Evolutionary conservation across 2,329 filamentous ascomycete species (phyloP).

Genomic region (Fusarium cyanostomum): DNA sequence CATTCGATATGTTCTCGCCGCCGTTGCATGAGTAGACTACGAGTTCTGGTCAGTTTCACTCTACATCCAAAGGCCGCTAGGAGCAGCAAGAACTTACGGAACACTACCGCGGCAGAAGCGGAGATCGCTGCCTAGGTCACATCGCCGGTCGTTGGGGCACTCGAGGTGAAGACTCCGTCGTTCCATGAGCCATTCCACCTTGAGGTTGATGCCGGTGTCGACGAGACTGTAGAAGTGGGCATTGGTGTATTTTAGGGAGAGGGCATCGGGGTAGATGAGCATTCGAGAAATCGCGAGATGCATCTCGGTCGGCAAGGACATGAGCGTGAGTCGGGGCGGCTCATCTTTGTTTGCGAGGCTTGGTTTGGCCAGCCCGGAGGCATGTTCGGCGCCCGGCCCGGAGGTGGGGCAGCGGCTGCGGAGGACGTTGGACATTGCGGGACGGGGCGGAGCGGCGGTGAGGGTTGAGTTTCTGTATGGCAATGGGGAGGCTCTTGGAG

Average conservation of each 20-base stretch:
- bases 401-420: constrained; percentile 36
- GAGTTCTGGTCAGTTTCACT: neutral
- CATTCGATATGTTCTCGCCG: constrained; percentile 69
- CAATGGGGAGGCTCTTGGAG: neutral
- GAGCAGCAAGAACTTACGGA: constrained; percentile 53
- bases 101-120: constrained; percentile 69
- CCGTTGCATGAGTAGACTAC: constrained; percentile 66
- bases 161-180: constrained; percentile 70
- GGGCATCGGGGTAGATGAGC: constrained; percentile 75
- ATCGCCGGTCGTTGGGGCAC: constrained; percentile 67
- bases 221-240: constrained; percentile 71
- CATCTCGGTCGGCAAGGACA: constrained; percentile 71
- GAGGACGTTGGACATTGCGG: constrained; percentile 35
- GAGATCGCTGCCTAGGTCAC: constrained; percentile 67
- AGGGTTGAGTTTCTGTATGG: neutral
- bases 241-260: constrained; percentile 74
- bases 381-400: constrained; percentile 23
- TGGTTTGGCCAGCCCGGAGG: constrained; percentile 11
- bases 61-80: too few species aligned
- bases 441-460: constrained; percentile 5
- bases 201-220: constrained; percentile 71
- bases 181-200: constrained; percentile 75
- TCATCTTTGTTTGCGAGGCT: neutral
- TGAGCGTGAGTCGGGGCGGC: constrained; percentile 43
- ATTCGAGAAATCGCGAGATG: constrained; percentile 68